Evolutionary conservation across 805 yeast species (phyloP), one percentile per base, ranked within the genome.

Genomic region (Clavispora vitiphila): DNA sequence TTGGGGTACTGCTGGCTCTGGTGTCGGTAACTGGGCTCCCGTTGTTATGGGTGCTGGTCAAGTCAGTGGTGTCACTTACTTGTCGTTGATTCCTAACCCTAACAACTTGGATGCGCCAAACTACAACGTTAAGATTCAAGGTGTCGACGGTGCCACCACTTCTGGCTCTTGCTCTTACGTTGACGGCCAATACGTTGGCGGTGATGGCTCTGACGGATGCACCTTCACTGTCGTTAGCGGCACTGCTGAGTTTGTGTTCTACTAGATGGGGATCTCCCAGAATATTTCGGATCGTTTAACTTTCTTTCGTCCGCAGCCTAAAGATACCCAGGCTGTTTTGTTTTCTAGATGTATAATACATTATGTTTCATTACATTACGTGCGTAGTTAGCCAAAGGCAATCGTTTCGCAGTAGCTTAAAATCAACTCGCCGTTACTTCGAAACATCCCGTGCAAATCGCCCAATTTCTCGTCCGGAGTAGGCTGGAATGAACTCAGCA

Each of bases 21-120:
- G 76, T 46, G 71, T 78, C 49, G 88, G 89, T 65, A 83, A 83
- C 77, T 83, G 87, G 86, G 86, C 88, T 40, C 88, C 88, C 51
- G 72, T 83, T 43, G 83, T 79, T 50, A 68, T 84, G 43, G 95
- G 95, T 64, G 84, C 88, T 43, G 95, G 95, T 55, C 73, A 64
- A 64, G 70, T 73, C 36, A 66, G 65, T 46, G 85, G 83, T 45
- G 67, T 71, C 53, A 71, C 84, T 37, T 83, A 82, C 72, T 70
- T 83, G 51, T 81, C 87, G 1, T 69, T 83, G 65, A 83, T 83
- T 67, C 88, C 88, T 61, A 83, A 83, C 67, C 89, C 89, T 52
- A 83, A 83, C 74, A 83, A 82, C 72, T 48, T 50, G 41, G 58
- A 58, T 31, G 49, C 65, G 14, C 66, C 71, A 41, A 70, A 70